Evolutionary conservation across 768 basidiomycete species (phyloP).

Genomic region (Galerina marginata): DNA sequence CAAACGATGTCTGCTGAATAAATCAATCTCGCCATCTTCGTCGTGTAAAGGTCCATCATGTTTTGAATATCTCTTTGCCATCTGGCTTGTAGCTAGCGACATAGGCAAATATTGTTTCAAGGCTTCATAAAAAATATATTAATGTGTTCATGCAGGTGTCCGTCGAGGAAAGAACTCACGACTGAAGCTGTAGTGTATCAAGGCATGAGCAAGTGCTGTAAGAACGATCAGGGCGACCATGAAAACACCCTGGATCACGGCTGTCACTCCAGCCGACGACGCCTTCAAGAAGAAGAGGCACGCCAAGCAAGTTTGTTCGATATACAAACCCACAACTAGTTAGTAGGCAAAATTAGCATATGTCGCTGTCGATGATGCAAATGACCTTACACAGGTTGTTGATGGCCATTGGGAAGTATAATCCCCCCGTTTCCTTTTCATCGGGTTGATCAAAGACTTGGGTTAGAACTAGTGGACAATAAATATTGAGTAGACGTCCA

Average conservation of each 20-base stretch:
- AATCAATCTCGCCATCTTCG: slow-evolving; percentile 36
- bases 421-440: slow-evolving; percentile 51
- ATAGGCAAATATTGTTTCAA: slow-evolving; percentile 62
- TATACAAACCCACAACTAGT: slow-evolving; percentile 71
- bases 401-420: slow-evolving; percentile 52
- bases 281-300: slow-evolving; percentile 72
- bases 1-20: slow-evolving; percentile 41
- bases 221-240: slow-evolving; percentile 65
- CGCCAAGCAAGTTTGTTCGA: slow-evolving; percentile 68
- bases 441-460: slow-evolving; percentile 60
- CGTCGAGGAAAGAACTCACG: slow-evolving; percentile 6
- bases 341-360: neutral
- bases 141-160: slow-evolving; percentile 38
- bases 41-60: slow-evolving; percentile 26
- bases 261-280: slow-evolving; percentile 37
- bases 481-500: neutral
- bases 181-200: slow-evolving; percentile 23
- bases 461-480: slow-evolving; percentile 42
- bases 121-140: slow-evolving; percentile 35
- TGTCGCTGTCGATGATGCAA: slow-evolving; percentile 23
- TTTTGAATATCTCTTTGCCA: slow-evolving; percentile 47
- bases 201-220: slow-evolving; percentile 50
- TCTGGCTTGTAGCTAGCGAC: slow-evolving; percentile 64
- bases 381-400: slow-evolving; percentile 50
- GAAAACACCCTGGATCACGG: slow-evolving; percentile 50